These are phyloP conservation scores for Postia placenta DNA, from an alignment of 768 basidiomycete species.

Conservation along the genomic window DNA sequence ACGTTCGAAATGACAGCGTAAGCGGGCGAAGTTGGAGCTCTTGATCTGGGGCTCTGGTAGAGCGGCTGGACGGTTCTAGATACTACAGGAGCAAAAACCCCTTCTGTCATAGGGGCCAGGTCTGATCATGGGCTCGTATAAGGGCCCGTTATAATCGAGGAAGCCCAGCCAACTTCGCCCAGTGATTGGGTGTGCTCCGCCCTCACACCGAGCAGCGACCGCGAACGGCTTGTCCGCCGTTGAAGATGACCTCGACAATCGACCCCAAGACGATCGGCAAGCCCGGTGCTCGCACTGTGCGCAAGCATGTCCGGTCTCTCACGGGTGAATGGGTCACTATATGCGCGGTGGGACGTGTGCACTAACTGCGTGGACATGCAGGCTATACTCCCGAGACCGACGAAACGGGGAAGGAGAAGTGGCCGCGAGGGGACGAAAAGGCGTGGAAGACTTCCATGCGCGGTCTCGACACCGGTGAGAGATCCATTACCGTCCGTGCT, in stretches of 20 bases:
- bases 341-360: too few species aligned
- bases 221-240: too few species aligned
- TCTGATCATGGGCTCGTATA: neutral
- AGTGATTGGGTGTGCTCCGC: too few species aligned
- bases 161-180: too few species aligned
- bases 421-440: constrained; percentile 77
- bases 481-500: too few species aligned
- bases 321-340: constrained; percentile 19
- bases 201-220: too few species aligned
- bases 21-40: neutral
- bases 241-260: constrained; percentile 21
- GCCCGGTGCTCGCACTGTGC: constrained; percentile 36
- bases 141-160: too few species aligned
- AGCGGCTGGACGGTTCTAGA: neutral
- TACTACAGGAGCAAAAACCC: neutral
- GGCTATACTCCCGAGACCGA: constrained; percentile 79
- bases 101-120: neutral
- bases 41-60: neutral
- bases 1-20: neutral
- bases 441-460: constrained; percentile 65
- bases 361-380: constrained; percentile 22
- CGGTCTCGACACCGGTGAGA: constrained; percentile 49
- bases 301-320: constrained; percentile 56
- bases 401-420: constrained; percentile 72
- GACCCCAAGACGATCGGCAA: constrained; percentile 21